Evolutionary conservation across 345 rosid genomes (phyloP).

Genomic region (Hibiscus tridactylites): DNA sequence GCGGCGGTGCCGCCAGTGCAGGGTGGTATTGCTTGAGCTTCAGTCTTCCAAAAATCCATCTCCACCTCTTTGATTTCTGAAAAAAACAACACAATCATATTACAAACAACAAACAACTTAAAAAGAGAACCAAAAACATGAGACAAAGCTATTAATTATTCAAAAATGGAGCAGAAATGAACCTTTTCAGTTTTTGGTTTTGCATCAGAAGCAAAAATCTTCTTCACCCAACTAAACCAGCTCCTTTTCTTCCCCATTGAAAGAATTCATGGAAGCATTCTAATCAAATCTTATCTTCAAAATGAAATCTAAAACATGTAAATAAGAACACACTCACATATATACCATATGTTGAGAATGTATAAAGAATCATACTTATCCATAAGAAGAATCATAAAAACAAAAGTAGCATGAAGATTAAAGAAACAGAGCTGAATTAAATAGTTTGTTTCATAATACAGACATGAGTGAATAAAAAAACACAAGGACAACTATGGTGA

Average conservation of each 20-base stretch:
- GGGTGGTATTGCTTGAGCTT: slow-evolving; percentile 44
- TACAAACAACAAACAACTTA: background rate
- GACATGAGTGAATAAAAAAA: background rate
- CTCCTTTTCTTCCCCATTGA: slow-evolving; percentile 52
- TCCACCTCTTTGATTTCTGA: slow-evolving; percentile 48
- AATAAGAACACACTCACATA: no score
- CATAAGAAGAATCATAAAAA: background rate
- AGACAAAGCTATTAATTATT: background rate
- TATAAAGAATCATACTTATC: background rate
- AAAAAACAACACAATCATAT: background rate
- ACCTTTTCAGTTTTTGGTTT: slow-evolving; percentile 54
- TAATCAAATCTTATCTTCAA: background rate
- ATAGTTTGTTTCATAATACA: background rate
- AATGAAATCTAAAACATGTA: no score
- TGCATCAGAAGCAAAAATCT: slow-evolving; percentile 42
- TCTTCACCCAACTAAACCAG: slow-evolving; percentile 63
- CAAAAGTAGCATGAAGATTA: background rate
- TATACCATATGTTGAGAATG: background rate
- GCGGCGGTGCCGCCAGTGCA: slow-evolving; percentile 37
- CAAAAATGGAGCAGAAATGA: background rate
- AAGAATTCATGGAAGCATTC: slow-evolving; percentile 18
- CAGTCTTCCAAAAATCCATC: slow-evolving; percentile 43
- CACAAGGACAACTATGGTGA: background rate
- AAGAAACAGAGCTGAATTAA: background rate
- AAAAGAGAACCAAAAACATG: background rate